Base-by-base conservation (phyloP, 2,329 filamentous ascomycete genomes). In the Ascochyta viciae-villosae region DNA sequence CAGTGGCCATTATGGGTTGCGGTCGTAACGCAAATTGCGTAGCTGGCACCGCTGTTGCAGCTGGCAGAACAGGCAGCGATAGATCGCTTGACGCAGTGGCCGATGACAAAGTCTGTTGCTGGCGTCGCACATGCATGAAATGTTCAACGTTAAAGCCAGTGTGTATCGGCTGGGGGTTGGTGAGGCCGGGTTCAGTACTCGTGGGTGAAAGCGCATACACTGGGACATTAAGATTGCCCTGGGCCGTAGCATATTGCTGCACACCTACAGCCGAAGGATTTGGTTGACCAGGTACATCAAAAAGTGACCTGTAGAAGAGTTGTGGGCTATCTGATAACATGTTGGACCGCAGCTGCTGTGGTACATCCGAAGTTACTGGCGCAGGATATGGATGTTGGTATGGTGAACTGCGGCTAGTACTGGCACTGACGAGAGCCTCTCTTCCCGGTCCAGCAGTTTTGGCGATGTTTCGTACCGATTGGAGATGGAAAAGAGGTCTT, bases 81-180 rank as follows among this genome's bases (percentile, higher is more conserved):
- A 12, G 16, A 31, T 3, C 8, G n/a, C 16, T 16, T 5, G 35
- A 29, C 13, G 37, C 15, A 12, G 13, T 43, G n/a, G 34, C 22
- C 16, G 34, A 40, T 8, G n/a, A 27, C 9, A 26, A 24, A 8
- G 22, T 27, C 27, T 47, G 26, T 33, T 57, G 54, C 9, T 44
- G 54, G 22, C 48, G 48, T 26, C 24, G 43, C 40, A 53, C 19
- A 4, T 39, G 23, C 27, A 49, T 35, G 23, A 52, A 57, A 8
- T 40, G 27, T 15, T 46, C 19, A 3, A 19, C 22, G 12, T 38
- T 35, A 16, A 55, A 55, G 23, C 35, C 13, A n/a, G 37, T 9
- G 31, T 10, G 23, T 8, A 38, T 4, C 9, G 13, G 15, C 19
- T 22, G 26, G 10, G 4, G 10, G 12, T 16, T 22, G 2, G 26